Evolutionary conservation across 371 early-diverging fungal genomes (phyloP).

Genomic region (Ordospora colligata): DNA sequence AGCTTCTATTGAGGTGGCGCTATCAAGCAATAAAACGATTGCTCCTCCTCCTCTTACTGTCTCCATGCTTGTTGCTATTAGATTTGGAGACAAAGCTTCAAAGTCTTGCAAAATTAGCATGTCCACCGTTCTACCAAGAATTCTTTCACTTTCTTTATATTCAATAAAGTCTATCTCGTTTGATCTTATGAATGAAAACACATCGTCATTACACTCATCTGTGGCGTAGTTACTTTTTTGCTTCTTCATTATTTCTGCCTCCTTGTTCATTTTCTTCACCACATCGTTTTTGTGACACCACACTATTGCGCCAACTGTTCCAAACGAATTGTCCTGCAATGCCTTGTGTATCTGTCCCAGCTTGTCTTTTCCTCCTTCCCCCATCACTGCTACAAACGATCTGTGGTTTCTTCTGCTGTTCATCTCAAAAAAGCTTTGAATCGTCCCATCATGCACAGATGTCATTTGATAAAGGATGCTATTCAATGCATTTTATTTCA

Average conservation of each 20-base stretch:
- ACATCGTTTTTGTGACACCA: slow-evolving; percentile 54
- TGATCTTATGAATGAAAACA: slow-evolving; percentile 38
- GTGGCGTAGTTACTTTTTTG: slow-evolving; percentile 7
- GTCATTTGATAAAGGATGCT: neutral
- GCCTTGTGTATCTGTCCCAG: slow-evolving; percentile 39
- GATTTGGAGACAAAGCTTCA: slow-evolving; percentile 90
- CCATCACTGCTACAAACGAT: slow-evolving; percentile 46
- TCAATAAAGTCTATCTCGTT: slow-evolving; percentile 60
- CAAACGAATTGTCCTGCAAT: slow-evolving; percentile 21
- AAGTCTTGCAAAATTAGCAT: slow-evolving; percentile 97
- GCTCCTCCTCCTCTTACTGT: slow-evolving; percentile 96
- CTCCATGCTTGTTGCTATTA: slow-evolving; percentile 87
- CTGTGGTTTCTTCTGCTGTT: slow-evolving; percentile 42
- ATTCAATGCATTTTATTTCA: neutral
- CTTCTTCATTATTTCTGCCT: neutral
- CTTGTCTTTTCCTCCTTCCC: slow-evolving; percentile 34
- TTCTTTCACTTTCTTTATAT: slow-evolving; percentile 93
- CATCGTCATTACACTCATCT: slow-evolving; percentile 23
- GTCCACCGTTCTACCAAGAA: slow-evolving; percentile 92
- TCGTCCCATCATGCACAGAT: neutral
- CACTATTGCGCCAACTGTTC: slow-evolving; percentile 25
- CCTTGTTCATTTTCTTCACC: slow-evolving; percentile 25
- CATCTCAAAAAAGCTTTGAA: slow-evolving; percentile 20
- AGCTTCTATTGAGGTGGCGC: slow-evolving; percentile 56
- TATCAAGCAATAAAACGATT: slow-evolving; percentile 67